Conservation (phyloP, 2,329 filamentous ascomycete genomes). For the Phaeosphaeria sp. region DNA sequence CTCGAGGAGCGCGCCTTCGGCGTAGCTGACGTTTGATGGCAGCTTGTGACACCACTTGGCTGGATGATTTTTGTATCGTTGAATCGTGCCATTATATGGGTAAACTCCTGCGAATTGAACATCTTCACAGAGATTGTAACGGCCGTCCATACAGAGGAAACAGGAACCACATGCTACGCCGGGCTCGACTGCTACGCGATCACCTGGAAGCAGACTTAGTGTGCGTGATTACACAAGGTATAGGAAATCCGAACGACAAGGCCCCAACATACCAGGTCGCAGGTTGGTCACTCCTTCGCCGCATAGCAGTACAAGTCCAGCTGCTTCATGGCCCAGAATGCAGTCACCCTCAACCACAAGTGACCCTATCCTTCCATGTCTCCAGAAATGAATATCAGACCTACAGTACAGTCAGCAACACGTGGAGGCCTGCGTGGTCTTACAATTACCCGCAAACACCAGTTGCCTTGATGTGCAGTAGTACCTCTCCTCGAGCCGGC, state of each 20-base stretch:
- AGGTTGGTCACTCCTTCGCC: constrained; percentile 62
- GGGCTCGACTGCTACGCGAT: constrained; percentile 71
- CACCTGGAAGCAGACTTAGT: constrained; percentile 49
- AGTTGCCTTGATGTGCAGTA: constrained; percentile 67
- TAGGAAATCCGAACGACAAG: background rate
- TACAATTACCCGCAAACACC: constrained; percentile 66
- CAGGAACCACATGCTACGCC: constrained; percentile 68
- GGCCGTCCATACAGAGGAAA: constrained; percentile 64
- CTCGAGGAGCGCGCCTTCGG: constrained; percentile 68
- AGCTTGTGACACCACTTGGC: constrained; percentile 61
- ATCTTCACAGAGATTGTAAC: constrained; percentile 69
- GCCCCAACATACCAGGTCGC: constrained; percentile 48
- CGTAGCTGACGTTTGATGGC: constrained; percentile 63
- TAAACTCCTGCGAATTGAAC: constrained; percentile 68
- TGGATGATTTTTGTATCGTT: constrained; percentile 67
- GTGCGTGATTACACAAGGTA: background rate
- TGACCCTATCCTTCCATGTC: constrained; percentile 67
- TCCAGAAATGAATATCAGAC: constrained; percentile 74
- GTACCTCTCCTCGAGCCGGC: constrained; percentile 61
- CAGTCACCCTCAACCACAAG: constrained; percentile 68
- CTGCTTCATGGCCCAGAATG: constrained; percentile 70
- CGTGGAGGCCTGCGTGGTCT: no score
- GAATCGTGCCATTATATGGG: constrained; percentile 66
- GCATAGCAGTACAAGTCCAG: constrained; percentile 64
- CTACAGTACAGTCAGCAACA: constrained; percentile 38